Conservation (phyloP, 345 rosid species). For the Populus deltoides region DNA sequence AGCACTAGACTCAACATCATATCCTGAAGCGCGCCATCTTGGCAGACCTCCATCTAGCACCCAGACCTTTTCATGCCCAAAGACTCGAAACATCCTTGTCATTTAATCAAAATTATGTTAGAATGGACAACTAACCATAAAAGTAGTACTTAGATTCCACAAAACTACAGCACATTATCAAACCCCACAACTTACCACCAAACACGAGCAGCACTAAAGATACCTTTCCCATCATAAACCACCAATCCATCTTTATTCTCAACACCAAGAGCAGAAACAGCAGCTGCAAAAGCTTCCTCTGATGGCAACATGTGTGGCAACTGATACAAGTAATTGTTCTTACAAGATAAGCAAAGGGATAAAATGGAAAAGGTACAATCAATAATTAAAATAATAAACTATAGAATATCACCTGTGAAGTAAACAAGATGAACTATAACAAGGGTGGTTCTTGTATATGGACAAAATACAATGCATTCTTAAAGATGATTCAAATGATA, state of each 20-base stretch:
- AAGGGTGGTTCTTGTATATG: neutral
- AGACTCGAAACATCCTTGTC: constrained; percentile 90
- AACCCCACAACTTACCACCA: constrained; percentile 79
- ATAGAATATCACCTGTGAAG: neutral
- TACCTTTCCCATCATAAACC: constrained; percentile 97
- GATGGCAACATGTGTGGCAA: constrained; percentile 97
- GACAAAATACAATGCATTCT: neutral
- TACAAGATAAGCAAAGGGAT: neutral
- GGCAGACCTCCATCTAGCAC: constrained; percentile 97
- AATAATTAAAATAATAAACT: neutral
- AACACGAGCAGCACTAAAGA: constrained; percentile 98
- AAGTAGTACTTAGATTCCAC: neutral
- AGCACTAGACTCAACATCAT: constrained; percentile 98
- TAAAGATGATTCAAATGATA: neutral
- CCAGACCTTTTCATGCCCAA: constrained; percentile 91
- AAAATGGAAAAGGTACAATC: neutral
- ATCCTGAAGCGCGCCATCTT: constrained; percentile 96
- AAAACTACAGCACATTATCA: constrained; percentile 2
- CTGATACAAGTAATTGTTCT: constrained; percentile 39
- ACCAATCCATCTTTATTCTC: constrained; percentile 80
- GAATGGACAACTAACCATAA: neutral
- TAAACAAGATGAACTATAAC: neutral
- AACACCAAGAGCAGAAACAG: constrained; percentile 91
- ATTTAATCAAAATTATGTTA: constrained; percentile 9
- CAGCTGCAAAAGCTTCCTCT: constrained; percentile 97